Conservation (phyloP, 768 basidiomycete genomes). For the Suillus luteus region DNA sequence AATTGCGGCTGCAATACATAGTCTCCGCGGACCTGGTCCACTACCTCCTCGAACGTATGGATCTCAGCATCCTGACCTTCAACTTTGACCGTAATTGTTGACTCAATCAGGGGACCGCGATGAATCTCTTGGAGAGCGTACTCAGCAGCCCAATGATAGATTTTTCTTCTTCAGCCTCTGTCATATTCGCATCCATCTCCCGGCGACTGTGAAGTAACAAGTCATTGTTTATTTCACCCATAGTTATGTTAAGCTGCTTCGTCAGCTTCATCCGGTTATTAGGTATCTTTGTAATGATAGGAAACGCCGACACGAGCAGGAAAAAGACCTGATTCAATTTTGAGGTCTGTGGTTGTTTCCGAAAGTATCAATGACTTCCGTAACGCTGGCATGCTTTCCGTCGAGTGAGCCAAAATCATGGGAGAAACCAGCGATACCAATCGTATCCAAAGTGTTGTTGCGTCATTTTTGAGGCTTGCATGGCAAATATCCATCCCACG, state of each 20-base stretch:
- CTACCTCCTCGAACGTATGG: slow-evolving; percentile 24
- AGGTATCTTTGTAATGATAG: slow-evolving; percentile 36
- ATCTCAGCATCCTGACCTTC: slow-evolving; percentile 28
- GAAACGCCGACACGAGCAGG: slow-evolving; percentile 22
- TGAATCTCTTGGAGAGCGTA: slow-evolving; percentile 18
- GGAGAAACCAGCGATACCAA: slow-evolving; percentile 59
- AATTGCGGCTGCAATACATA: too few species aligned
- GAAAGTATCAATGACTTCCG: slow-evolving; percentile 42
- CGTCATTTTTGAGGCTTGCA: background rate
- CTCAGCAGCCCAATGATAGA: slow-evolving; percentile 42
- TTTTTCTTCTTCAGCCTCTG: slow-evolving; percentile 32
- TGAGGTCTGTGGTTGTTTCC: slow-evolving; percentile 23
- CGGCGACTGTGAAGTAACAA: slow-evolving; percentile 37
- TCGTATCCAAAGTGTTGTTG: slow-evolving; percentile 46
- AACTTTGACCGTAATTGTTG: slow-evolving; percentile 34
- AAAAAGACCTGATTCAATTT: slow-evolving; percentile 32
- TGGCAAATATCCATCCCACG: slow-evolving; percentile 29
- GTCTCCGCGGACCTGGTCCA: background rate
- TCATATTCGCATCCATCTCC: slow-evolving; percentile 27
- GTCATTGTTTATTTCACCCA: slow-evolving; percentile 41
- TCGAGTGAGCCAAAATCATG: slow-evolving; percentile 55
- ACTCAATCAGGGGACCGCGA: background rate
- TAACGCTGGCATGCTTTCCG: slow-evolving; percentile 44
- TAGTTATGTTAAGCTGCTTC: slow-evolving; percentile 32
- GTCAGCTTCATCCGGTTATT: slow-evolving; percentile 35